Evolutionary conservation across 2,329 filamentous ascomycete species (phyloP).

Genomic region (Cercospora sesami): DNA sequence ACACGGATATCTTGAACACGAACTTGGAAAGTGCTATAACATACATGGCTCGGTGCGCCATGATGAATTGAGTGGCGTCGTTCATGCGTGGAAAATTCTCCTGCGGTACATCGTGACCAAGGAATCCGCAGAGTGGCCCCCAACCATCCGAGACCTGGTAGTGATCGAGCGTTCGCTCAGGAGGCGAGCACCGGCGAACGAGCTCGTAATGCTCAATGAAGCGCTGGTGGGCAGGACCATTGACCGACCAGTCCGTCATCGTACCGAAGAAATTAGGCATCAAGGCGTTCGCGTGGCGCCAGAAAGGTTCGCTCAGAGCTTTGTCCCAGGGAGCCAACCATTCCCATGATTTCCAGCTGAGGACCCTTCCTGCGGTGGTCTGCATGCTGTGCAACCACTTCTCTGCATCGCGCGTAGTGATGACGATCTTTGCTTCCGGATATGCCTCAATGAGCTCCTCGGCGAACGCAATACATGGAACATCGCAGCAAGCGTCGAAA

Average conservation of each 20-base stretch:
- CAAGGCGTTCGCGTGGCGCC: slow-evolving; percentile 17
- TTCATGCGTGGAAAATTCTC: slow-evolving; percentile 28
- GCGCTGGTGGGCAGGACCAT: slow-evolving; percentile 13
- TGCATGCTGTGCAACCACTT: slow-evolving; percentile 28
- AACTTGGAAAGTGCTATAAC: slow-evolving; percentile 22
- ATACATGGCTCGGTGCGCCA: slow-evolving; percentile 26
- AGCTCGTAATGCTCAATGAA: slow-evolving; percentile 21
- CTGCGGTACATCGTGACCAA: slow-evolving; percentile 29
- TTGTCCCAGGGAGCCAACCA: slow-evolving; percentile 21
- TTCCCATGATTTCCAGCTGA: slow-evolving; percentile 18
- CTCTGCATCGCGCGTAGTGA: slow-evolving; percentile 31
- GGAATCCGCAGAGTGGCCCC: slow-evolving; percentile 36
- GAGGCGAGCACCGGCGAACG: slow-evolving; percentile 29
- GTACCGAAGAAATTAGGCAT: slow-evolving; percentile 16
- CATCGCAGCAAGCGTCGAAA: slow-evolving; percentile 18
- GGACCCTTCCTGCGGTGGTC: slow-evolving; percentile 15
- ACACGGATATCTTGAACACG: slow-evolving; percentile 17
- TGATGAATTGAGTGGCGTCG: slow-evolving; percentile 21
- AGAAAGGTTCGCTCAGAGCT: slow-evolving; percentile 16
- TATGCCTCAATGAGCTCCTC: slow-evolving; percentile 35
- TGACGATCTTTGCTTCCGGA: slow-evolving; percentile 32
- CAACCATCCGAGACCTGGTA: slow-evolving; percentile 32
- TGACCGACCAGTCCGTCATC: slow-evolving; percentile 13
- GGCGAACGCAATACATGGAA: slow-evolving; percentile 28
- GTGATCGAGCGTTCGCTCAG: slow-evolving; percentile 31